Evolutionary conservation across 306 rosid genomes (phyloP).

Genomic region (Lithocarpus polystachyus): DNA sequence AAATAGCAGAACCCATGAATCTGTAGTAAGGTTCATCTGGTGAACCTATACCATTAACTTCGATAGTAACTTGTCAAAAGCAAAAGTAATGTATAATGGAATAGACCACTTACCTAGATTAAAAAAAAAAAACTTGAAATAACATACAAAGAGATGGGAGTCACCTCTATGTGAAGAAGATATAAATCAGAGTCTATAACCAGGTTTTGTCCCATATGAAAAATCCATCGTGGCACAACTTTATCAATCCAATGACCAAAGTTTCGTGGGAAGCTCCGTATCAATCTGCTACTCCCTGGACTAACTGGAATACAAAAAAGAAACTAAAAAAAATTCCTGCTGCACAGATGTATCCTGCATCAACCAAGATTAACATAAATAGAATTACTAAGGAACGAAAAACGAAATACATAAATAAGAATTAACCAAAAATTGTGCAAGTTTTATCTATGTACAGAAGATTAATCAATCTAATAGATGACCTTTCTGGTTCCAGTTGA

Average conservation of each 20-base stretch:
- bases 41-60: too few species aligned
- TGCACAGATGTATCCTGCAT: slow-evolving; percentile 48
- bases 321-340: slow-evolving; percentile 43
- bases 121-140: not conserved
- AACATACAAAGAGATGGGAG: slow-evolving; percentile 1
- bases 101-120: too few species aligned
- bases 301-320: slow-evolving; percentile 82
- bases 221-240: slow-evolving; percentile 85
- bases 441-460: not conserved
- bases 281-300: slow-evolving; percentile 88
- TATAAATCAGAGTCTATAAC: slow-evolving; percentile 87
- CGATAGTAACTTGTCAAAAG: too few species aligned
- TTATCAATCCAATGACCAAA: slow-evolving; percentile 65
- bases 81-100: too few species aligned
- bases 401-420: not conserved
- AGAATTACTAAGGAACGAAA: not conserved
- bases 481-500: slow-evolving; percentile 55
- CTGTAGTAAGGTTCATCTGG: too few species aligned
- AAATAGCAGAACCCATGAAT: not conserved
- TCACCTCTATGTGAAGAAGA: slow-evolving; percentile 94
- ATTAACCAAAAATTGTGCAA: not conserved
- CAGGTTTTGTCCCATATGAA: slow-evolving; percentile 79
- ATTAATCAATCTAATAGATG: not conserved
- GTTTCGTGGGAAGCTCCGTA: slow-evolving; percentile 89
- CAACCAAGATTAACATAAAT: slow-evolving; percentile 1